Conservation (phyloP, 2,329 filamentous ascomycete species). For the Aspergillus amoenus region DNA sequence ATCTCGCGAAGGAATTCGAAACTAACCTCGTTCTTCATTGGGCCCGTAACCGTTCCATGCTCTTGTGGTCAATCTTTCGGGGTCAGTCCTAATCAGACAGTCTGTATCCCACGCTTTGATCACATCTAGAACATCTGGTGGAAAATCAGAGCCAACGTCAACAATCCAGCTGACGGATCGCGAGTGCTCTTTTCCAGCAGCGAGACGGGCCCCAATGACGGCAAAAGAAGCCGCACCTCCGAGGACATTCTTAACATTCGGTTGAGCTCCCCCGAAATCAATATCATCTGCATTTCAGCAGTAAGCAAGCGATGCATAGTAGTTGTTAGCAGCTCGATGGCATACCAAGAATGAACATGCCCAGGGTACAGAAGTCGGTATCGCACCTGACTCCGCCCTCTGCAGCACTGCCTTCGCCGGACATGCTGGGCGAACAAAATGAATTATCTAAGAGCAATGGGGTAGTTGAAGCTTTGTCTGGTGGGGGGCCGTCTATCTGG, state of each 20-base stretch:
- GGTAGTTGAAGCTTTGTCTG: neutral
- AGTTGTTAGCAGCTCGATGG: conserved; percentile 9
- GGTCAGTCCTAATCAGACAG: conserved; percentile 66
- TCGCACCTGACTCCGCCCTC: conserved; percentile 7
- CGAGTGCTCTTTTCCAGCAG: conserved; percentile 69
- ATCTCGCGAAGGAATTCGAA: neutral
- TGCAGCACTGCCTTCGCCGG: conserved; percentile 1
- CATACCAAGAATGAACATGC: conserved; percentile 65
- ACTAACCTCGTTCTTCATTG: conserved; percentile 60
- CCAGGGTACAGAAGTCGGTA: conserved; percentile 60
- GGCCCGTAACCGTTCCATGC: conserved; percentile 89
- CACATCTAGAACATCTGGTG: conserved; percentile 59
- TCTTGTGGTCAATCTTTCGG: conserved; percentile 73
- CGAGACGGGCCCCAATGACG: conserved; percentile 82
- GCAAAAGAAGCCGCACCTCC: conserved; percentile 87
- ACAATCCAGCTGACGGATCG: conserved; percentile 82
- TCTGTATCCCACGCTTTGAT: conserved; percentile 76
- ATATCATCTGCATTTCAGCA: conserved; percentile 72
- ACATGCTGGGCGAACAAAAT: conserved; percentile 15
- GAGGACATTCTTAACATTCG: conserved; percentile 71
- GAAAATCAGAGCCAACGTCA: conserved; percentile 87
- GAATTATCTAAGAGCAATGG: neutral
- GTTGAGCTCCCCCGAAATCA: conserved; percentile 70
- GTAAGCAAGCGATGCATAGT: conserved; percentile 12
- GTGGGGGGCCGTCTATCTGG: conserved; percentile 5